Evolutionary conservation across 2,329 filamentous ascomycete genomes (phyloP).

Genomic region (Exophiala viscosa): DNA sequence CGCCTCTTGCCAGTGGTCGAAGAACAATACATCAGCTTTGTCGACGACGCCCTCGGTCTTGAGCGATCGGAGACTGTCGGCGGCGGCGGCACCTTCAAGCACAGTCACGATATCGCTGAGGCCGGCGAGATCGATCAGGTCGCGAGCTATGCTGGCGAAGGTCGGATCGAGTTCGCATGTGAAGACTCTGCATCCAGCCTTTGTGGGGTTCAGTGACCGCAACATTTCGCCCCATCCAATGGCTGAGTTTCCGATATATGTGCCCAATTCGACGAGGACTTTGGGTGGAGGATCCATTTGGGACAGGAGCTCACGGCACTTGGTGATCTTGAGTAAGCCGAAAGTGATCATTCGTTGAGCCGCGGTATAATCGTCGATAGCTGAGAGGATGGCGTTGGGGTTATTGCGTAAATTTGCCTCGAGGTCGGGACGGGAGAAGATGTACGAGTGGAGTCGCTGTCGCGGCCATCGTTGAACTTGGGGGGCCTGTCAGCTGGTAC

Average conservation of each 20-base stretch:
- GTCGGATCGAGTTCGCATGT: conserved; percentile 35
- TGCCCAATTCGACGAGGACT: conserved; percentile 36
- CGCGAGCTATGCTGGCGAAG: conserved; percentile 28
- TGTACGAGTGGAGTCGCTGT: conserved; percentile 1
- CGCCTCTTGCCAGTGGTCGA: conserved; percentile 37
- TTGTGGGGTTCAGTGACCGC: conserved; percentile 28
- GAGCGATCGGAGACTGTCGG: conserved; percentile 22
- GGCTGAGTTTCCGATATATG: conserved; percentile 38
- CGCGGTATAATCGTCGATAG: conserved; percentile 34
- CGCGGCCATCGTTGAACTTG: conserved; percentile 5
- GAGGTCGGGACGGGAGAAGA: conserved; percentile 1
- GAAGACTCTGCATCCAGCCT: conserved; percentile 32
- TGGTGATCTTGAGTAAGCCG: conserved; percentile 29
- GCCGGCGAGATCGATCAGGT: conserved; percentile 32
- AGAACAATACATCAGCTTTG: conserved; percentile 37
- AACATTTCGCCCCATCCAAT: conserved; percentile 30
- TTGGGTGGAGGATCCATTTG: conserved; percentile 31
- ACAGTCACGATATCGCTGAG: conserved; percentile 30
- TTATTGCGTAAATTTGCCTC: conserved; percentile 21
- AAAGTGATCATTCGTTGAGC: conserved; percentile 36
- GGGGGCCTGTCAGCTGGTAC: too few relatives aligned
- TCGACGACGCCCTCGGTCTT: conserved; percentile 29
- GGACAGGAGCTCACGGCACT: conserved; percentile 26
- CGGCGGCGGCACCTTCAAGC: conserved; percentile 27
- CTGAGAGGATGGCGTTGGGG: conserved; percentile 31